phyloP scores from a whole-genome alignment of 192 early-diverging fungal species.

The Chytriomyces sp. region DNA sequence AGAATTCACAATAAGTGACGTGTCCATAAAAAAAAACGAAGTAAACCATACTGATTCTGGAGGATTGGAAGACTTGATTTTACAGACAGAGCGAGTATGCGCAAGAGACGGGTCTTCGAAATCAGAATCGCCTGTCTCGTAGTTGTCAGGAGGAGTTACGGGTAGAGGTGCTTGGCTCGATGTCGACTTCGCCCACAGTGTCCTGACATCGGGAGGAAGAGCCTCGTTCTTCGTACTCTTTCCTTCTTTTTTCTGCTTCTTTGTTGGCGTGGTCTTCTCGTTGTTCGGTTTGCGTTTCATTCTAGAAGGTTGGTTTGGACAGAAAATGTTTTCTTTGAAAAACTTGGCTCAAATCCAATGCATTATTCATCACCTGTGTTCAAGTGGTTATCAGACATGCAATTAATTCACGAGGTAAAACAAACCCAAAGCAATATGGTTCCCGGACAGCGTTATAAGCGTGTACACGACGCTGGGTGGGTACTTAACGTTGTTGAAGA shows the following conservation, averaged over 20 bases:
- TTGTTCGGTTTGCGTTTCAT: too few species aligned
- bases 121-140: background rate
- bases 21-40: too few species aligned
- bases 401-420: slow-evolving; percentile 38
- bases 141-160: background rate
- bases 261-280: too few species aligned
- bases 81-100: background rate
- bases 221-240: too few species aligned
- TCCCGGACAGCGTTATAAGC: slow-evolving; percentile 30
- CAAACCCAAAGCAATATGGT: slow-evolving; percentile 36
- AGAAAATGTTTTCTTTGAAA: too few species aligned
- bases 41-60: background rate
- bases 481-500: slow-evolving; percentile 50
- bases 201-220: background rate
- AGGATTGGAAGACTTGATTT: background rate
- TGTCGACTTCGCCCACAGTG: background rate
- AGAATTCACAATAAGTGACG: too few species aligned
- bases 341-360: too few species aligned
- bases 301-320: too few species aligned
- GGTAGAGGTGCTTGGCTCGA: background rate
- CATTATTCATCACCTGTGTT: too few species aligned
- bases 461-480: slow-evolving; percentile 44
- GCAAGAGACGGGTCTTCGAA: background rate
- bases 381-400: too few species aligned
- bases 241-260: too few species aligned